Conservation (phyloP, 768 basidiomycete species). For the Podaxis carcinomalis region DNA sequence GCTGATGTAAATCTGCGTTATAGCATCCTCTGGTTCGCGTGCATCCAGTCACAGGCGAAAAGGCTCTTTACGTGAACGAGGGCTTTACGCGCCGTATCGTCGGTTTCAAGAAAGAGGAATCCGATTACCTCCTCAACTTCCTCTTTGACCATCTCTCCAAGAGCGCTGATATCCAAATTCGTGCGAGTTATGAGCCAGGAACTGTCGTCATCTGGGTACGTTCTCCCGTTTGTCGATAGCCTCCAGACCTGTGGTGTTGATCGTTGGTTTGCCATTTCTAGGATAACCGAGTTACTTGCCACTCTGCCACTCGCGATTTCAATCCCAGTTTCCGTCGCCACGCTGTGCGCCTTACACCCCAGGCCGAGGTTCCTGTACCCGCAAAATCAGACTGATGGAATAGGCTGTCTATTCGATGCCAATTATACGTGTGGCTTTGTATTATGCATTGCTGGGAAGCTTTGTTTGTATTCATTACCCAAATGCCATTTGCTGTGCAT, state of each 20-base stretch:
- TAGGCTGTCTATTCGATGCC: neutral
- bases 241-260: neutral
- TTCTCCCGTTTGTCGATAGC: neutral
- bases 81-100: slow-evolving; percentile 53
- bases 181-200: slow-evolving; percentile 46
- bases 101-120: slow-evolving; percentile 52
- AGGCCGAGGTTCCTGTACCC: slow-evolving; percentile 37
- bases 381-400: neutral
- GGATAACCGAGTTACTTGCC: slow-evolving; percentile 47
- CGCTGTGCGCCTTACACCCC: slow-evolving; percentile 43
- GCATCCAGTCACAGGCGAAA: slow-evolving; percentile 60
- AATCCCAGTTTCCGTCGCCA: slow-evolving; percentile 32
- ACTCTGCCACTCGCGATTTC: slow-evolving; percentile 42
- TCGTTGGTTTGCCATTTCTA: slow-evolving; percentile 9
- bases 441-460: no score
- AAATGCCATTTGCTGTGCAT: no score
- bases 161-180: slow-evolving; percentile 46
- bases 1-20: neutral
- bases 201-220: slow-evolving; percentile 54
- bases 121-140: slow-evolving; percentile 51
- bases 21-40: slow-evolving; percentile 53
- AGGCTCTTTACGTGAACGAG: slow-evolving; percentile 54
- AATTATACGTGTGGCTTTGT: neutral
- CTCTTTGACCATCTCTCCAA: slow-evolving; percentile 49
- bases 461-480: no score